phyloP scores from a whole-genome alignment of 768 basidiomycete genomes.

The Russula compacta region DNA sequence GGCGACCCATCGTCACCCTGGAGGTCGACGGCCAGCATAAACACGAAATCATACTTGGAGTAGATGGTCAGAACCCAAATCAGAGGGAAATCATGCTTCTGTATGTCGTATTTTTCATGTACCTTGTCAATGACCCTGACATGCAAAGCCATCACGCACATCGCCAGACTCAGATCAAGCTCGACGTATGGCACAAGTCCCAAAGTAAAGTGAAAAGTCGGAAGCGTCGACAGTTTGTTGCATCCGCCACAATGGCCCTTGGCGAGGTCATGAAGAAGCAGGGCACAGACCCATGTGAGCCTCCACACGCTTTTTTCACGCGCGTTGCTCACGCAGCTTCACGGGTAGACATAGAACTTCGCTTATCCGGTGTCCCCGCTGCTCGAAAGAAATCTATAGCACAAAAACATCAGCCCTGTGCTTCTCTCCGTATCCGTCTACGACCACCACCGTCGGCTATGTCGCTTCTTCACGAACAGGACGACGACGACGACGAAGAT shows the following conservation, averaged over 20 bases:
- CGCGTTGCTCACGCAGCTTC: not conserved
- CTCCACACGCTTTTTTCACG: not conserved
- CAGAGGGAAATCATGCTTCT: constrained; percentile 43
- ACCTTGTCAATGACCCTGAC: not conserved
- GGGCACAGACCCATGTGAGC: constrained; percentile 38
- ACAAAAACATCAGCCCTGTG: constrained; percentile 13
- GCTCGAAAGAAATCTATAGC: constrained; percentile 11
- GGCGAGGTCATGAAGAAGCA: constrained; percentile 45
- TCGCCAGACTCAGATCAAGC: constrained; percentile 35
- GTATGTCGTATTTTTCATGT: constrained; percentile 33
- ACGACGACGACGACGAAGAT: constrained; percentile 1
- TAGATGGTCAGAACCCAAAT: constrained; percentile 65
- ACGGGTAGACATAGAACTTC: constrained; percentile 14
- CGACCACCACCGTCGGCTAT: constrained; percentile 7
- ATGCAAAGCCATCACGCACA: constrained; percentile 33
- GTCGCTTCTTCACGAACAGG: not conserved
- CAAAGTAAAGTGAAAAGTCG: constrained; percentile 50
- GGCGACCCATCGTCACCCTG: constrained; percentile 58
- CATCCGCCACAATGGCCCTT: constrained; percentile 40
- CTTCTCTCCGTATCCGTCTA: constrained; percentile 14
- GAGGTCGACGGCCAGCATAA: constrained; percentile 42
- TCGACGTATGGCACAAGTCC: constrained; percentile 50
- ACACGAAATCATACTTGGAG: constrained; percentile 51
- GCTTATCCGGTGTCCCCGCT: constrained; percentile 6
- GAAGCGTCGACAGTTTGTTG: constrained; percentile 48